A percentile compares a stretch with the other conserved stretches of the same genome.
Conservation (phyloP, 2,329 filamentous ascomycete genomes). For the Fusarium pilosicola region DNA sequence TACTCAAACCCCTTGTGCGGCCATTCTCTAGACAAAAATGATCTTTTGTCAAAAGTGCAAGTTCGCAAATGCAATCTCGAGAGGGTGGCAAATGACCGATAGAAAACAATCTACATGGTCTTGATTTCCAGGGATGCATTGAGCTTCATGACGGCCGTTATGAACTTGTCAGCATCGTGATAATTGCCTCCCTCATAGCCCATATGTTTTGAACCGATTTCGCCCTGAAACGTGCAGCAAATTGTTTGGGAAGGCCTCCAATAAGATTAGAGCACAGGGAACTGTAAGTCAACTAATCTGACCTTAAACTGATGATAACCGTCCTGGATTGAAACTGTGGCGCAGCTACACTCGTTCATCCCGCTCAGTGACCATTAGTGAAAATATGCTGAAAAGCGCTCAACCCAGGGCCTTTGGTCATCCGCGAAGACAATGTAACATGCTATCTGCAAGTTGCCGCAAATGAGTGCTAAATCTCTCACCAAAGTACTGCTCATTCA, state of each 20-base stretch:
- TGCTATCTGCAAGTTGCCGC: neutral
- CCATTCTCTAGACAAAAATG: neutral
- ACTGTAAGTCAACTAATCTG: neutral
- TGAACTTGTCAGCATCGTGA: conserved; percentile 16
- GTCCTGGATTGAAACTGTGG: neutral
- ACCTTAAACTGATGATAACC: neutral
- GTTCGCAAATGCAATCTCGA: too few species aligned
- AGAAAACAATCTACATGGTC: neutral
- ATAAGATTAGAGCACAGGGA: neutral
- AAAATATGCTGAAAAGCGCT: neutral
- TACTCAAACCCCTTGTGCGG: neutral
- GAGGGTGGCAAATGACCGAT: neutral
- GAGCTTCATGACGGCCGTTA: conserved; percentile 15
- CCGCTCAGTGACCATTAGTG: neutral
- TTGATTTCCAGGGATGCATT: neutral
- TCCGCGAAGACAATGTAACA: too few species aligned
- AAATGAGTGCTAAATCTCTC: neutral
- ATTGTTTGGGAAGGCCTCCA: conserved; percentile 1
- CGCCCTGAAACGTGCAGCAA: conserved; percentile 19
- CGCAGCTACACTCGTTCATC: neutral
- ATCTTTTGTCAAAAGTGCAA: neutral
- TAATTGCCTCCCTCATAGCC: neutral
- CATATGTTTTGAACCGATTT: neutral
- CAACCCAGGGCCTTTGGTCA: neutral
- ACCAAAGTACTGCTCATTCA: neutral